Conservation (phyloP, 2,329 filamentous ascomycete genomes). For the Stachybotrys chartarum region DNA sequence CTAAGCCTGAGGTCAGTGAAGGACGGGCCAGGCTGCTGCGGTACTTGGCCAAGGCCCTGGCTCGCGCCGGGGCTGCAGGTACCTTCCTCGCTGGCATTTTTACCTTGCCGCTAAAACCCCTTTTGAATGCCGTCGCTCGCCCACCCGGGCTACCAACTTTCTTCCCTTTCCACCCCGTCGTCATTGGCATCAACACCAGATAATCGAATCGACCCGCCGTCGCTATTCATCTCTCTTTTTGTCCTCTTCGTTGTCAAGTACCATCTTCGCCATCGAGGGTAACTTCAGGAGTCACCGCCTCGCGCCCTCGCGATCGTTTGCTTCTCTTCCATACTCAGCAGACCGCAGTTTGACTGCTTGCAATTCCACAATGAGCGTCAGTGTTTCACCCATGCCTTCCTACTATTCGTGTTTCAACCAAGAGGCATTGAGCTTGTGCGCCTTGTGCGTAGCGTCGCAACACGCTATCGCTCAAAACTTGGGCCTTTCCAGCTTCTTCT, state of each 20-base stretch:
- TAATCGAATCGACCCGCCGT: not conserved
- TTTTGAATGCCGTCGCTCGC: not conserved
- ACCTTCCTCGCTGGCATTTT: not conserved
- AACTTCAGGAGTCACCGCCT: not conserved
- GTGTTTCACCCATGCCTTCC: slow-evolving; percentile 12
- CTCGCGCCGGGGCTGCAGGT: not conserved
- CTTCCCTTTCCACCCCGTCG: not conserved
- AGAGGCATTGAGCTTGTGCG: not conserved
- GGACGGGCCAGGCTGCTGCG: not conserved
- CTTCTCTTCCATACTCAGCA: not conserved
- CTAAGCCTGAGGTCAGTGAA: not conserved
- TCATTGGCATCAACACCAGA: not conserved
- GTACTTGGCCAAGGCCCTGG: not conserved
- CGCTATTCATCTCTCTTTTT: not conserved
- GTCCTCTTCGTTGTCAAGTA: not conserved
- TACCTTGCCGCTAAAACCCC: not conserved
- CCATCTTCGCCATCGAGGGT: too few species aligned
- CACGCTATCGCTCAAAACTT: not conserved
- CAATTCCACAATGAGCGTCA: slow-evolving; percentile 20
- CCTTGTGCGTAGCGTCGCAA: not conserved
- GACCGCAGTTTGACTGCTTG: not conserved
- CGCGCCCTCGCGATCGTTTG: not conserved
- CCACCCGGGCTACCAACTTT: not conserved
- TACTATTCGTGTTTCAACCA: slow-evolving; percentile 8
- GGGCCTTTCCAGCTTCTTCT: not conserved